Percentiles rank a stretch among this genome's conserved stretches.
Evolutionary conservation across 192 early-diverging fungal genomes (phyloP).

Genomic region (Radiomyces spectabilis): DNA sequence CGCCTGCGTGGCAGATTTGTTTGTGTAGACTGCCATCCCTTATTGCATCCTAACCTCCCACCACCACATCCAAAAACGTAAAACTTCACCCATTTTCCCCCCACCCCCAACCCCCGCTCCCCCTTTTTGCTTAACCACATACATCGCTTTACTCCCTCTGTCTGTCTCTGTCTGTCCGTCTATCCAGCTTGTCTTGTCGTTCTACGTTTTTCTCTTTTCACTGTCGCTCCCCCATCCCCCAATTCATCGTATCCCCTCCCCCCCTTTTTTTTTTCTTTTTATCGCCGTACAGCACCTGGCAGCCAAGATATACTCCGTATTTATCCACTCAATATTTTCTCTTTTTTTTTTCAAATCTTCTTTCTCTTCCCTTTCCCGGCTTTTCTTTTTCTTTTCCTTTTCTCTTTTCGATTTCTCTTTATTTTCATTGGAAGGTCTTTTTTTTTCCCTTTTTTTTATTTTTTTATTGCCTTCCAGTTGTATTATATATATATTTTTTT

Average conservation of each 20-base stretch:
- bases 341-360: not conserved
- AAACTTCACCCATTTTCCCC: not conserved
- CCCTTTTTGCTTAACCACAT: not conserved
- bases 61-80: not conserved
- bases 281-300: conserved; percentile 3
- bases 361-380: not conserved
- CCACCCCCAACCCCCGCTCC: not conserved
- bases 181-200: conserved; percentile 5
- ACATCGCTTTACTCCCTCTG: conserved; percentile 3
- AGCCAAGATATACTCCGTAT: conserved; percentile 1
- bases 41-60: too few relatives aligned
- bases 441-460: not conserved
- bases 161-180: too few relatives aligned
- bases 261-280: conserved; percentile 5
- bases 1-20: too few relatives aligned
- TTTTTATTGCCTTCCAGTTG: not conserved
- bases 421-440: not conserved
- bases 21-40: too few relatives aligned
- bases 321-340: conserved; percentile 1
- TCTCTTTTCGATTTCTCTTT: conserved; percentile 1
- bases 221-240: not conserved
- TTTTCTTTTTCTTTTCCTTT: not conserved
- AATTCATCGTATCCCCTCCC: not conserved
- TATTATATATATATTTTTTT: not conserved
- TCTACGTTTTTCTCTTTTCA: conserved; percentile 1